Percentiles rank a stretch among this genome's conserved stretches.
phyloP scores from a whole-genome alignment of 1,139 yeast species.

The Scheffersomyces insectosa region DNA sequence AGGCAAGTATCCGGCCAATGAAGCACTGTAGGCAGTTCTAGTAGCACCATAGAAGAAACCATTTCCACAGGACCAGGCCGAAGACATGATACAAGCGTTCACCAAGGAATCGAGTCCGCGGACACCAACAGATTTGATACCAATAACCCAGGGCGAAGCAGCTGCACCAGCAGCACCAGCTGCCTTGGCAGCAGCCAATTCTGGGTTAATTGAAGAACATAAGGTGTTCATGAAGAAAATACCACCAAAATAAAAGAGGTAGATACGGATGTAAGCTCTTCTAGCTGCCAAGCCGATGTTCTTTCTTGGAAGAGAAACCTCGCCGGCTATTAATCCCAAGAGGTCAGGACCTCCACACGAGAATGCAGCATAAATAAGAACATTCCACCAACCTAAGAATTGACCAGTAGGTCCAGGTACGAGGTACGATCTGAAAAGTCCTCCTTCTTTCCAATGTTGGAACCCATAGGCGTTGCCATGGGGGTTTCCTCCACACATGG shows the following conservation, averaged over 20 bases:
- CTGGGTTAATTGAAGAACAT: conserved; percentile 35
- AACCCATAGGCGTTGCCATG: conserved; percentile 38
- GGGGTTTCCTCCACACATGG: conserved; percentile 13
- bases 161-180: conserved; percentile 32
- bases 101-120: conserved; percentile 37
- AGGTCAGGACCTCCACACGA: conserved; percentile 47
- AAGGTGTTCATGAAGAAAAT: conserved; percentile 37
- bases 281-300: conserved; percentile 35
- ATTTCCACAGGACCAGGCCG: conserved; percentile 44
- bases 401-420: conserved; percentile 35
- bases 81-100: conserved; percentile 33
- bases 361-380: conserved; percentile 39
- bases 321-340: conserved; percentile 35
- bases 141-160: conserved; percentile 44
- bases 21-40: conserved; percentile 35
- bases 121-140: conserved; percentile 36
- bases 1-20: conserved; percentile 41
- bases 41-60: conserved; percentile 38
- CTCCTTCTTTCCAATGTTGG: conserved; percentile 35
- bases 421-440: conserved; percentile 32
- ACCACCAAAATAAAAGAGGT: conserved; percentile 39
- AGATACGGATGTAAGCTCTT: conserved; percentile 35
- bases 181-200: conserved; percentile 24
- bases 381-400: conserved; percentile 38
- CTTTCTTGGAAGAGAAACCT: conserved; percentile 33